Evolutionary conservation across 441 rosid genomes (phyloP).

Genomic region (Kokia cookei): DNA sequence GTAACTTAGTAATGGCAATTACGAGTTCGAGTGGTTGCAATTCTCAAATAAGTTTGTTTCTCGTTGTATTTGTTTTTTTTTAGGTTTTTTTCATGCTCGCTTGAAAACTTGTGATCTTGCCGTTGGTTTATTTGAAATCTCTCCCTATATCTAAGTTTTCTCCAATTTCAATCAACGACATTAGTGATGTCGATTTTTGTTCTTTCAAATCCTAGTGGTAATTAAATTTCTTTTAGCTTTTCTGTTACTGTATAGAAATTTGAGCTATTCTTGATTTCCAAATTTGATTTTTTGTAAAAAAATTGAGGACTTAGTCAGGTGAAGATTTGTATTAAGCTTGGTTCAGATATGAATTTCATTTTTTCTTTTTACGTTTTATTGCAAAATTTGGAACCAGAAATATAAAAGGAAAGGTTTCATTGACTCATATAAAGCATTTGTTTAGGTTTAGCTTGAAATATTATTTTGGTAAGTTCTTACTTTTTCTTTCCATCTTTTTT

Average conservation of each 20-base stretch:
- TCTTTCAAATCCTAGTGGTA: conserved; percentile 27
- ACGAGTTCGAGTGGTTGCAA: conserved; percentile 14
- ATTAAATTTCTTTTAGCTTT: neutral
- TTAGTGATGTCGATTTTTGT: conserved; percentile 54
- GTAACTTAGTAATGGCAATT: conserved; percentile 32
- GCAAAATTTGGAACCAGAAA: neutral
- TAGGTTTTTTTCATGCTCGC: conserved; percentile 5
- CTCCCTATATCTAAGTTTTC: conserved; percentile 43
- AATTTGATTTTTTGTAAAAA: neutral
- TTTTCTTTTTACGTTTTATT: neutral
- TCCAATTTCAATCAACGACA: conserved; percentile 19
- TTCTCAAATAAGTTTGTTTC: conserved; percentile 12
- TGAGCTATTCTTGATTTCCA: neutral
- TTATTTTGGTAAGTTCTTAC: neutral
- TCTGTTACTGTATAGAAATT: neutral
- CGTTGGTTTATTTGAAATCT: conserved; percentile 23
- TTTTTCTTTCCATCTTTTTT: neutral
- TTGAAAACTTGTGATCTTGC: conserved; percentile 26
- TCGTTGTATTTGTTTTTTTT: conserved; percentile 24
- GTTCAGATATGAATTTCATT: neutral
- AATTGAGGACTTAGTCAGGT: neutral
- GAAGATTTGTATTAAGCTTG: neutral
- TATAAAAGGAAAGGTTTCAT: neutral
- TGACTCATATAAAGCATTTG: neutral
- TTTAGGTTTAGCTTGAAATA: neutral